phyloP scores from a whole-genome alignment of 2,329 filamentous ascomycete genomes.

The Byssochlamys sp. region DNA sequence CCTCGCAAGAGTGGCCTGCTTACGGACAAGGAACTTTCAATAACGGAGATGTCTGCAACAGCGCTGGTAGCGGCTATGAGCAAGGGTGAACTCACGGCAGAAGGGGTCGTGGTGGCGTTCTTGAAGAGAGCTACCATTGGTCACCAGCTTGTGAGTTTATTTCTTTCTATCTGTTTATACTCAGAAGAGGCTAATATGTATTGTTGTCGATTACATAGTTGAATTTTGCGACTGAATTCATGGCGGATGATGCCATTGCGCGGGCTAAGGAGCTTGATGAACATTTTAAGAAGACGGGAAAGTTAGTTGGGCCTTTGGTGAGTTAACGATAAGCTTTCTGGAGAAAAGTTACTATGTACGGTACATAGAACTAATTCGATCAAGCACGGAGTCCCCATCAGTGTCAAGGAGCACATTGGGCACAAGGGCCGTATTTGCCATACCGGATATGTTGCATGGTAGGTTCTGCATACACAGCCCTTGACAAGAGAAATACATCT shows the following conservation, averaged over 20 bases:
- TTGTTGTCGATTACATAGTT: conserved; percentile 10
- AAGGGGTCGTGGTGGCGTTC: conserved; percentile 25
- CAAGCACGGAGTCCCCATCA: conserved; percentile 46
- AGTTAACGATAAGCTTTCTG: neutral
- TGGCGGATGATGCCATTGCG: conserved; percentile 25
- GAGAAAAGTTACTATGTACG: too few relatives aligned
- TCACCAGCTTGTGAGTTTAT: conserved; percentile 21
- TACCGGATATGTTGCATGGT: conserved; percentile 29
- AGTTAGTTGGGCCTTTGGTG: conserved; percentile 40
- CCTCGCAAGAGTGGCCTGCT: conserved; percentile 40
- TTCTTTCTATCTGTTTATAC: neutral
- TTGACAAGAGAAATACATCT: conserved; percentile 25
- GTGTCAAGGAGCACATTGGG: conserved; percentile 54
- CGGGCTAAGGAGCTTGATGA: conserved; percentile 24
- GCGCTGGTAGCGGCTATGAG: conserved; percentile 11
- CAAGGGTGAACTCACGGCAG: conserved; percentile 13
- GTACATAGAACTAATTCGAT: neutral
- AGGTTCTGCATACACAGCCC: conserved; percentile 3
- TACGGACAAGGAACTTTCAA: conserved; percentile 38
- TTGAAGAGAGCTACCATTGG: conserved; percentile 25
- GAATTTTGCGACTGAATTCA: conserved; percentile 30
- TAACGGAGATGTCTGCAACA: conserved; percentile 39
- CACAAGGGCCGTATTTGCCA: conserved; percentile 40
- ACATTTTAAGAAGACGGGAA: conserved; percentile 26
- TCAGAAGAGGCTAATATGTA: neutral